These are phyloP conservation scores for Nothophytophthora sp. DNA, from an alignment of 352 stramenopile genomes.

Conservation along the genomic window DNA sequence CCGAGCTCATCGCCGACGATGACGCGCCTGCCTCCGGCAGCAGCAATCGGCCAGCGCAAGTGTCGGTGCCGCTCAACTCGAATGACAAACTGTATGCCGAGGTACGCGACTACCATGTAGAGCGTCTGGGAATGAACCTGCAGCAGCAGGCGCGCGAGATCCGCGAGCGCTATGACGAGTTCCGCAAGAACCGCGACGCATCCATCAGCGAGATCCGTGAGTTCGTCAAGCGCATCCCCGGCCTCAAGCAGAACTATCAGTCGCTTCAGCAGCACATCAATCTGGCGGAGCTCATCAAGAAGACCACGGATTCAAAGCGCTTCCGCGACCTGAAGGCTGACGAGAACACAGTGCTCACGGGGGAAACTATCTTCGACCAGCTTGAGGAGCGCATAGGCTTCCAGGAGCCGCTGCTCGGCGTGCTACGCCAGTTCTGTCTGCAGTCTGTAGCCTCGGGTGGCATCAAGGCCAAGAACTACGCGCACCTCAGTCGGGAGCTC, in stretches of 20 bases:
- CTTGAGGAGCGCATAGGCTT: conserved; percentile 96
- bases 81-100: conserved; percentile 96
- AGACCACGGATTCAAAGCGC: conserved; percentile 89
- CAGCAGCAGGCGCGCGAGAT: conserved; percentile 96
- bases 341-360: conserved; percentile 96
- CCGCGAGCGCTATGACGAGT: conserved; percentile 93
- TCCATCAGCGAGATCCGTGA: conserved; percentile 98
- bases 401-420: conserved; percentile 89
- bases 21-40: conserved; percentile 33
- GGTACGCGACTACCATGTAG: conserved; percentile 96
- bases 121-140: conserved; percentile 95
- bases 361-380: conserved; percentile 94
- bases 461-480: conserved; percentile 94
- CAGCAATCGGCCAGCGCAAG: conserved; percentile 57
- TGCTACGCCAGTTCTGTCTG: conserved; percentile 94
- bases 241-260: conserved; percentile 93
- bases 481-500: conserved; percentile 92
- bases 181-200: conserved; percentile 95
- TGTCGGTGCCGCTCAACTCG: conserved; percentile 94
- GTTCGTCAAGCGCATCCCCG: conserved; percentile 98
- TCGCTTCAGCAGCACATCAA: conserved; percentile 98
- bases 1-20: conserved; percentile 78
- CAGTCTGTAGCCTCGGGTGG: conserved; percentile 93
- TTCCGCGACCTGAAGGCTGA: conserved; percentile 96
- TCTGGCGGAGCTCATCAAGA: conserved; percentile 95